Percentiles rank a stretch among this genome's conserved stretches.
Evolutionary conservation across 164 flowering plant species (phyloP).

Genomic region (Kalanchoe fedtschenkoi): DNA sequence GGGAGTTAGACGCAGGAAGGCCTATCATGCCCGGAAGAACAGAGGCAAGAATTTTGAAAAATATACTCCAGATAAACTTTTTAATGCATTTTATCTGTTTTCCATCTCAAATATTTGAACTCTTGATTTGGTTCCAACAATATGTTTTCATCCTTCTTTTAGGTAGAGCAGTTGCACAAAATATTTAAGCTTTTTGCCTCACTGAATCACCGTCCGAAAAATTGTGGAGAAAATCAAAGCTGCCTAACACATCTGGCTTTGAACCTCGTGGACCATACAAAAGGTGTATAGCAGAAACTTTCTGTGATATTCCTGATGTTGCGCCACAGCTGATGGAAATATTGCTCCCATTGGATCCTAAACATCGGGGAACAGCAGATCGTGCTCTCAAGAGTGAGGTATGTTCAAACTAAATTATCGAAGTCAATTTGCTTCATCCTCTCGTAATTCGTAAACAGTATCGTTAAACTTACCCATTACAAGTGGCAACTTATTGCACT

Average conservation of each 20-base stretch:
- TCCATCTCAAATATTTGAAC: neutral
- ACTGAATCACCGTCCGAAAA: slow-evolving; percentile 77
- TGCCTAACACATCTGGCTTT: slow-evolving; percentile 46
- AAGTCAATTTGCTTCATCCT: no score
- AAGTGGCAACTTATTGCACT: neutral
- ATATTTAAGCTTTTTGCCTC: slow-evolving; percentile 81
- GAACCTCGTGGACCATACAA: slow-evolving; percentile 56
- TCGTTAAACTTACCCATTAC: no score
- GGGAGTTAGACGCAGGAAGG: slow-evolving; percentile 56
- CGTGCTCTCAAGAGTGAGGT: slow-evolving; percentile 60
- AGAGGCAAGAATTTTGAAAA: slow-evolving; percentile 42
- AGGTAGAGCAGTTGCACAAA: slow-evolving; percentile 87
- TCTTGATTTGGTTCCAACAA: neutral
- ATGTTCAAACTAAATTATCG: neutral
- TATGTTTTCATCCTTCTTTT: neutral
- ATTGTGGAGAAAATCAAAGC: slow-evolving; percentile 50
- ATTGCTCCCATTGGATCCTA: slow-evolving; percentile 59
- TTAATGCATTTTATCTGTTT: neutral
- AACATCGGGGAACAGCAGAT: slow-evolving; percentile 49
- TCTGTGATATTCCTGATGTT: slow-evolving; percentile 38
- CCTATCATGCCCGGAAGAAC: slow-evolving; percentile 84
- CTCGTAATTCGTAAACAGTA: no score
- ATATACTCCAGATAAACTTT: neutral
- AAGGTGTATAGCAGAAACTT: slow-evolving; percentile 43
- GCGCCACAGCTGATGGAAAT: slow-evolving; percentile 46